Base-by-base conservation (phyloP, 2,329 filamentous ascomycete species). In the Fusarium piperis region DNA sequence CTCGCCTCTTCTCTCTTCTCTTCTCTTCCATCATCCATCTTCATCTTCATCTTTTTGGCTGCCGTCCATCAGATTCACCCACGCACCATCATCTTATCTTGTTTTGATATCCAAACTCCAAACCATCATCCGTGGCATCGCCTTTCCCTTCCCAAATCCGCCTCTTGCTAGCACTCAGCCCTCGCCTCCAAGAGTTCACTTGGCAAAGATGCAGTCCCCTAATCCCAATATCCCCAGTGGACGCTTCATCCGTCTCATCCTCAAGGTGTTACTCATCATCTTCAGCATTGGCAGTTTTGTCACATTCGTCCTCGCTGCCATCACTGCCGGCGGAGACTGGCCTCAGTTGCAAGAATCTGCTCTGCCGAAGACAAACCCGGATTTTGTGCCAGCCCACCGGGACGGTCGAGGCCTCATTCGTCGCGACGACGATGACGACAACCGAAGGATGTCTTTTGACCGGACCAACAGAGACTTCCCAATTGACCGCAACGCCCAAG, bases 281-380 rank as follows among this genome's bases (percentile, higher is more conserved):
- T 78, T 77, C 48, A 52, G 33, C 38, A 1, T 76, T 10, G 51
- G 56, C 51, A 78, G 74, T 59, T 56, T 78, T 15, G 11, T 70
- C 36, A 73, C 78, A 41, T 53, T 73, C 59, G 33, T 74, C 32
- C 41, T 77, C 33, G 58, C 69, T 11, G 20, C 65, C 8, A 23
- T 71, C 18, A 48, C 74, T 38, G 59, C 74, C 15, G n/a, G 30
- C 20, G 16, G 38, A 32, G n/a, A 62, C 35, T 44, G 36, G 59
- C 8, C 35, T 20, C 16, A 53, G 35, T 5, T 59, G 13, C n/a
- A n/a, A 30, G 9, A 46, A n/a, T 23, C 26, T 46, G 23, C 20
- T n/a, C 36, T 20, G 44, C 11, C 44, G n/a, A 26, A 30, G n/a
- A 6, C 10, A 30, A 4, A 4, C 8, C 16, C 44, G 16, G 3